Conservation (phyloP, 306 rosid species). For the Malus asiatica region DNA sequence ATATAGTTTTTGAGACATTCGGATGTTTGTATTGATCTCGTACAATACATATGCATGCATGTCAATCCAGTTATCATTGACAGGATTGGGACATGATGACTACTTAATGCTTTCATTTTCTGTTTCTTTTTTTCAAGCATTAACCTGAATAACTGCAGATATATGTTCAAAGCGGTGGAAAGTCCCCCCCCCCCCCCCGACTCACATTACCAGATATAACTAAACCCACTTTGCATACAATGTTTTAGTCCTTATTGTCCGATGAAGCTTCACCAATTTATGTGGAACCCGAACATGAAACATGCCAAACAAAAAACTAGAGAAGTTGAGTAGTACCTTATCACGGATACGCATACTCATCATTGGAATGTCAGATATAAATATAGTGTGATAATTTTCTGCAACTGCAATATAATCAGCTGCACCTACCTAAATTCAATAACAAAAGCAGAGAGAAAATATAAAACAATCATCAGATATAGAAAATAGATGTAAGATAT, state of each 20-base stretch:
- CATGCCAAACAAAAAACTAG: not conserved
- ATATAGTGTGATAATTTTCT: slow-evolving; percentile 79
- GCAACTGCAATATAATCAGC: slow-evolving; percentile 98
- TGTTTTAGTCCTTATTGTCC: too few relatives aligned
- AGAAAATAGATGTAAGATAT: not conserved
- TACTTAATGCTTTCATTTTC: not conserved
- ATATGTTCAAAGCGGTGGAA: not conserved
- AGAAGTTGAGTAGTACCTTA: slow-evolving; percentile 45
- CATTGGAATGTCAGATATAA: slow-evolving; percentile 72
- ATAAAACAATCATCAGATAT: not conserved
- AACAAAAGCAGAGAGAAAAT: not conserved
- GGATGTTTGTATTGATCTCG: not conserved
- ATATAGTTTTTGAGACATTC: not conserved
- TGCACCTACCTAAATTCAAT: slow-evolving; percentile 75
- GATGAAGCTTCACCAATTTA: not conserved
- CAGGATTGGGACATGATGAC: not conserved
- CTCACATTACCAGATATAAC: too few relatives aligned
- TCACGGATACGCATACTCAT: slow-evolving; percentile 96
- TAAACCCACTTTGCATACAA: too few relatives aligned
- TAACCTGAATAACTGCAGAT: not conserved
- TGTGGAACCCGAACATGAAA: not conserved
- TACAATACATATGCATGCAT: not conserved
- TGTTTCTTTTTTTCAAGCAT: not conserved
- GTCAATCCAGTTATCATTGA: not conserved
- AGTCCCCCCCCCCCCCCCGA: too few relatives aligned